These are phyloP conservation scores for Sphaerulina vaccinii DNA, from an alignment of 2,329 filamentous ascomycete species.

Conservation along the genomic window DNA sequence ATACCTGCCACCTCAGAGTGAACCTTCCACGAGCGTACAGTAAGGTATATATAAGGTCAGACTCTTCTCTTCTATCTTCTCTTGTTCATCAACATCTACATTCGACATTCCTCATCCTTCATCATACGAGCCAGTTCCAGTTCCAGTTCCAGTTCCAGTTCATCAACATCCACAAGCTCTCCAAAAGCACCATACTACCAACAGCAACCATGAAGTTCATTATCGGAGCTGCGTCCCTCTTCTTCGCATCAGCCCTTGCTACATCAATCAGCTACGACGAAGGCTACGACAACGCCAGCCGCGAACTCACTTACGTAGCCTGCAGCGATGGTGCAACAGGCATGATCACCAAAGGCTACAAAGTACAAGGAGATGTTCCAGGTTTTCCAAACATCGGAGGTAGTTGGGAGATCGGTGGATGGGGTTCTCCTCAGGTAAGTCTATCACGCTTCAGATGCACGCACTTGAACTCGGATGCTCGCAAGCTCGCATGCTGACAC, in stretches of 20 bases:
- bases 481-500: slow-evolving; percentile 33
- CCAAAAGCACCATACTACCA: slow-evolving; percentile 1
- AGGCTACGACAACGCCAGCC: slow-evolving; percentile 63
- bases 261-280: slow-evolving; percentile 46
- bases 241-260: slow-evolving; percentile 28
- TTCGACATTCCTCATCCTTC: no score
- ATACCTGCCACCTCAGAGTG: no score
- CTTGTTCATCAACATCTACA: no score
- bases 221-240: slow-evolving; percentile 34
- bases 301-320: slow-evolving; percentile 57
- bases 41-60: no score
- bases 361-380: slow-evolving; percentile 46
- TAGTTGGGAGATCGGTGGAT: slow-evolving; percentile 48
- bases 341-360: slow-evolving; percentile 58
- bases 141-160: background rate
- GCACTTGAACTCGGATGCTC: background rate
- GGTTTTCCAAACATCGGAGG: slow-evolving; percentile 52
- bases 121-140: background rate
- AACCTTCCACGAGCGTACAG: no score
- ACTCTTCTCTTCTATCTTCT: no score
- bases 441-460: background rate
- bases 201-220: slow-evolving; percentile 31
- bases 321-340: slow-evolving; percentile 70
- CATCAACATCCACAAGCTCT: background rate
- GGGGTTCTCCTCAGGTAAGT: slow-evolving; percentile 28